Evolutionary conservation across 495 filamentous ascomycete genomes (phyloP).

Genomic region (Bacidia rubella): DNA sequence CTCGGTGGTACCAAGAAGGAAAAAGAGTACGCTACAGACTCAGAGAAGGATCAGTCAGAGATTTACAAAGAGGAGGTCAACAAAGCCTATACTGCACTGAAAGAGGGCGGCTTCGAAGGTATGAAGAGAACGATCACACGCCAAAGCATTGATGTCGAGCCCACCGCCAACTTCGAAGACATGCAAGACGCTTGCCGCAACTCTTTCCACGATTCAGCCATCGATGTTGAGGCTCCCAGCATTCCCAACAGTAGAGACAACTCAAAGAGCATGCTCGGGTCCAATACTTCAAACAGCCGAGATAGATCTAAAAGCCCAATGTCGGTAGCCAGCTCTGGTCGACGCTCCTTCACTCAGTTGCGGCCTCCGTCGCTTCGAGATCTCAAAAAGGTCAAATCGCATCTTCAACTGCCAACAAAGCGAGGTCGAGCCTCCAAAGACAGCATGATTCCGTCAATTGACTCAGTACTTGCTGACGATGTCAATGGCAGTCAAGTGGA

Average conservation of each 20-base stretch:
- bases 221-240: constrained; percentile 17
- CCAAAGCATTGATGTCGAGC: not conserved
- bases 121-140: constrained; percentile 15
- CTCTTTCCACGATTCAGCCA: constrained; percentile 20
- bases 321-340: constrained; percentile 7
- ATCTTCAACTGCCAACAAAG: constrained; percentile 24
- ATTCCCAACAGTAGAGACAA: constrained; percentile 4
- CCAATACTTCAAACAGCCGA: not conserved
- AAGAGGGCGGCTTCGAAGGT: constrained; percentile 42
- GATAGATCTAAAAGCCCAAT: constrained; percentile 11
- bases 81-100: constrained; percentile 46
- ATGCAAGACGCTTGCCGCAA: not conserved
- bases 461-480: constrained; percentile 9
- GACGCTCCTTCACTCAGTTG: constrained; percentile 12
- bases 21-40: constrained; percentile 25
- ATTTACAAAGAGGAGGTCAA: constrained; percentile 37
- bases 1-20: constrained; percentile 24
- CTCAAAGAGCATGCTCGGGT: constrained; percentile 8
- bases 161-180: constrained; percentile 10
- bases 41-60: constrained; percentile 18
- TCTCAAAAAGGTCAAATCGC: constrained; percentile 27
- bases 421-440: constrained; percentile 16
- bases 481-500: constrained; percentile 1
- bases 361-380: constrained; percentile 21
- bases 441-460: constrained; percentile 6